phyloP scores from a whole-genome alignment of 2,329 filamentous ascomycete genomes.

The Ophiostoma piceae region DNA sequence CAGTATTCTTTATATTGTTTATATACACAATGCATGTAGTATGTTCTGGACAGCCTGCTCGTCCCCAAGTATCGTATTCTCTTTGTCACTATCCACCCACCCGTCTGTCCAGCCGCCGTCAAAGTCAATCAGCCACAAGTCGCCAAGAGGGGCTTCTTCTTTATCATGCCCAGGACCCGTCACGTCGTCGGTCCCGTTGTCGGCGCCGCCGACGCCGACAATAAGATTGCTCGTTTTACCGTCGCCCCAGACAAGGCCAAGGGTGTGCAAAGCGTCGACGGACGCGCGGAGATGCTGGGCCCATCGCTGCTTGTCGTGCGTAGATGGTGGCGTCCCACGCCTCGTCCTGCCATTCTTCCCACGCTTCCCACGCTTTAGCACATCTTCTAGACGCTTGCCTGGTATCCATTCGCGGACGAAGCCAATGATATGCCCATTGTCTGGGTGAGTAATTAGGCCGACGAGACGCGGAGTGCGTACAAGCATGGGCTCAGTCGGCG shows the following conservation, averaged over 20 bases:
- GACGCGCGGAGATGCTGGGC: conserved; percentile 31
- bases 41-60: conserved; percentile 31
- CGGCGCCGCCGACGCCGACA: conserved; percentile 31
- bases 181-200: background rate
- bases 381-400: conserved; percentile 9
- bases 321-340: background rate
- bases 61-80: conserved; percentile 37
- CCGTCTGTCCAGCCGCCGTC: conserved; percentile 38
- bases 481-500: conserved; percentile 15
- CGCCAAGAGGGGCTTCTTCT: conserved; percentile 28
- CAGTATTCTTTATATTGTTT: too few relatives aligned
- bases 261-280: conserved; percentile 31
- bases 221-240: conserved; percentile 36
- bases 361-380: conserved; percentile 16
- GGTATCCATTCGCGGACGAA: conserved; percentile 22
- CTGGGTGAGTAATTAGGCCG: conserved; percentile 18
- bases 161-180: conserved; percentile 3
- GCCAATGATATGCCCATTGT: conserved; percentile 12
- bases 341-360: background rate
- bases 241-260: conserved; percentile 34
- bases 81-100: conserved; percentile 38
- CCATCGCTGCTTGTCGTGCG: conserved; percentile 18
- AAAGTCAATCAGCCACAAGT: conserved; percentile 40
- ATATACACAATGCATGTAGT: conserved; percentile 6
- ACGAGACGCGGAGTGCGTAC: conserved; percentile 20